Evolutionary conservation across 306 rosid species (phyloP).

Genomic region (Malus sieversii): DNA sequence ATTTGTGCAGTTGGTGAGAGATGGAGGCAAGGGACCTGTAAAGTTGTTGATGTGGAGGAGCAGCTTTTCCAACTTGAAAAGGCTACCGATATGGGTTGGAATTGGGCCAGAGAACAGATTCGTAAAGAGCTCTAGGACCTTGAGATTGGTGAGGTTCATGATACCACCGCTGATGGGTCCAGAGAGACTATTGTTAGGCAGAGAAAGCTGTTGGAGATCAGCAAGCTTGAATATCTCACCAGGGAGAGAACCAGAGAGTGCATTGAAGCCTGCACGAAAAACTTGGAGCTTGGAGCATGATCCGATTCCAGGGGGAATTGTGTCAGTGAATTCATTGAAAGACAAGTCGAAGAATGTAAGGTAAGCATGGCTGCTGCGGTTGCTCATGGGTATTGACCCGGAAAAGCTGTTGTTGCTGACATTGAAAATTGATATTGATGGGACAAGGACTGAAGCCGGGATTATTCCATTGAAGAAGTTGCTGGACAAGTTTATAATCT

Average conservation of each 20-base stretch:
- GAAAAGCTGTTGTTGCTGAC: constrained; percentile 68
- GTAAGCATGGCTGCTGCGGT: constrained; percentile 1
- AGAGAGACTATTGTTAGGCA: constrained; percentile 44
- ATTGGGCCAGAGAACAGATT: constrained; percentile 49
- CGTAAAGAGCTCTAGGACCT: constrained; percentile 58
- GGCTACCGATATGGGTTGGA: constrained; percentile 55
- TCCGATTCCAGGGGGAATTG: constrained; percentile 46
- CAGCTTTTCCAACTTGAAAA: constrained; percentile 44
- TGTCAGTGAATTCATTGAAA: constrained; percentile 38
- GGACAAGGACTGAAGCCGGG: constrained; percentile 36
- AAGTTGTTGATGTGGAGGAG: constrained; percentile 64
- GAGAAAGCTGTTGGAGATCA: constrained; percentile 46
- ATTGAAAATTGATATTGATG: constrained; percentile 45
- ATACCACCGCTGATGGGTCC: constrained; percentile 49
- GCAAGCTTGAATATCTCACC: constrained; percentile 38
- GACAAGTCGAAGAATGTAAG: constrained; percentile 58
- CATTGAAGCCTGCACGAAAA: constrained; percentile 72
- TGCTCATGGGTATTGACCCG: constrained; percentile 44
- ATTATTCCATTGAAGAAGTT: constrained; percentile 53
- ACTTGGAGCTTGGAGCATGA: constrained; percentile 52
- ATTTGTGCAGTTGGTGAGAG: constrained; percentile 59
- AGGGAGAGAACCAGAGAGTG: constrained; percentile 54
- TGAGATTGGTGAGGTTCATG: constrained; percentile 42
- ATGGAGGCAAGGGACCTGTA: constrained; percentile 54
- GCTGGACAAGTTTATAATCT: constrained; percentile 63